A percentile compares a stretch with the other conserved stretches of the same genome.
Conservation (phyloP, 2,329 filamentous ascomycete genomes). For the Aspergillus floridensis region DNA sequence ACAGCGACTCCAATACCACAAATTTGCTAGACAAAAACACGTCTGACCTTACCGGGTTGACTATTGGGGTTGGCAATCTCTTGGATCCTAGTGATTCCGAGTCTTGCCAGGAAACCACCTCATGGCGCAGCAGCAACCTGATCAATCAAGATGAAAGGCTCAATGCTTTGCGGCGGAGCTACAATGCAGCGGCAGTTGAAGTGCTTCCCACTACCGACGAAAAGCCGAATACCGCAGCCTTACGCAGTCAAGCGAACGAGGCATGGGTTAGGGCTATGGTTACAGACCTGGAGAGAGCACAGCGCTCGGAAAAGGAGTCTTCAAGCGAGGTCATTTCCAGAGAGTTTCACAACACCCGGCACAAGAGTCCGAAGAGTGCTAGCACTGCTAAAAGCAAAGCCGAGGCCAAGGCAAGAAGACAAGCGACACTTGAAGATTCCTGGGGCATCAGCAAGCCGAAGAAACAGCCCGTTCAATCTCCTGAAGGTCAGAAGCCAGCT, state of each 20-base stretch:
- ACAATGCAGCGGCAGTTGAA: not conserved
- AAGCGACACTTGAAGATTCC: conserved; percentile 30
- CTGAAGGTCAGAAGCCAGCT: not conserved
- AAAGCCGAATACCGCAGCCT: not conserved
- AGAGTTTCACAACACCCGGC: conserved; percentile 31
- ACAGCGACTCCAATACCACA: not conserved
- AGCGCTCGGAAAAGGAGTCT: conserved; percentile 5
- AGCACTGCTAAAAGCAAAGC: conserved; percentile 19
- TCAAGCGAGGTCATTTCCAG: conserved; percentile 23
- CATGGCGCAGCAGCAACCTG: not conserved
- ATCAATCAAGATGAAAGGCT: not conserved
- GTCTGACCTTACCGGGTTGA: conserved; percentile 10
- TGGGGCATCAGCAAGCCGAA: conserved; percentile 24
- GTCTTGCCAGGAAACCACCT: not conserved
- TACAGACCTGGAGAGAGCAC: conserved; percentile 13
- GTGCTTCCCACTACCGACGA: not conserved
- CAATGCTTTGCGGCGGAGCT: conserved; percentile 1
- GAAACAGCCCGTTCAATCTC: not conserved
- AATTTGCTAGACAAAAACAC: not conserved
- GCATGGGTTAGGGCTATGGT: conserved; percentile 10
- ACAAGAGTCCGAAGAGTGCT: conserved; percentile 22
- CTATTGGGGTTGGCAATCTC: not conserved
- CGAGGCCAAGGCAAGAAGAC: conserved; percentile 21
- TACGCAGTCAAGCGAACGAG: conserved; percentile 1
- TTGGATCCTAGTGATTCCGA: not conserved